Base-by-base conservation (phyloP, 2,329 filamentous ascomycete genomes). In the Alternaria postmessia region DNA sequence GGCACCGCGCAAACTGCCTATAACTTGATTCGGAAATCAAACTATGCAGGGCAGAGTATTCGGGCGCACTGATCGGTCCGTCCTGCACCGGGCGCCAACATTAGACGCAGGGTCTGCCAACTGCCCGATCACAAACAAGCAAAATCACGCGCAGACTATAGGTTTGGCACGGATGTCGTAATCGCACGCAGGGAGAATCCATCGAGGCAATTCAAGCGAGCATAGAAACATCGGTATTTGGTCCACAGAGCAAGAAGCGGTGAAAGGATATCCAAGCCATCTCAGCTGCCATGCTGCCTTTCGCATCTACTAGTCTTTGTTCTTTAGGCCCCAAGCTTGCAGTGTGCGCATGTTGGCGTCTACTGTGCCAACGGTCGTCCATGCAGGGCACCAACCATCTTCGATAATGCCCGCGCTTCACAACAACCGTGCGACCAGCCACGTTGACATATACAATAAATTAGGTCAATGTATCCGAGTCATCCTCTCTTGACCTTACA, bases 51-150 rank as follows among this genome's bases (percentile, higher is more conserved):
- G 49, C 44, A 59, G 57, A 57, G 48, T 60, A 24, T 53, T 63
- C 61, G 63, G 65, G 48, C 52, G 57, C 57, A 48, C 6, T 26
- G n/a, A 44, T 49, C 22, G 54, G 39, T 44, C 36, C 60, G 51
- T 56, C 44, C 54, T 52, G 64, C 61, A 53, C 62, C 61, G 60
- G 62, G 59, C 52, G 55, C 52, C 57, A 64, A 48, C 48, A 52
- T 48, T 48, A 22, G 28, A 36, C 20, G 46, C 46, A 48, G 46
- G 46, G 46, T 36, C 46, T 24, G 34, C 46, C 14, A 48, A n/a
- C 30, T 34, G 46, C 30, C 20, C 14, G 32, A 34, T 22, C 30
- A 12, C 16, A 24, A 30, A 36, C 3, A 36, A 36, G 30, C 46
- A 48, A 36, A 18, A 34, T 48, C 30, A 48, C 32, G 46, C 46